Evolutionary conservation across 768 basidiomycete species (phyloP).

Genomic region (Mycena kentingensis): DNA sequence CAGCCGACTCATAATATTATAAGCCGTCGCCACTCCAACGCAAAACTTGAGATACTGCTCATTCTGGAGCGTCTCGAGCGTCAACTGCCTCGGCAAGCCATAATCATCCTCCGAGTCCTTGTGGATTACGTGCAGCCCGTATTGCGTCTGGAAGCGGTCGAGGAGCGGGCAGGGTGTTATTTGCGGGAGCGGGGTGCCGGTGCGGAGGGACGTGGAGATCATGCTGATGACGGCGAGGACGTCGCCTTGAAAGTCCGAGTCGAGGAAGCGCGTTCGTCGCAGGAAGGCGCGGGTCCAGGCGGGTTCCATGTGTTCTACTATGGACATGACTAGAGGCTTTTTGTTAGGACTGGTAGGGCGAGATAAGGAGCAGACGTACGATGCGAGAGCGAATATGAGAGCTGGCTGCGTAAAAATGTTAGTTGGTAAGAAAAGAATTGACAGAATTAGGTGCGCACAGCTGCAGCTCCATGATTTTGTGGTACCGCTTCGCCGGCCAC

Average conservation of each 20-base stretch:
- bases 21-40: conserved; percentile 72
- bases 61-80: conserved; percentile 70
- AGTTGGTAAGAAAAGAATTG: background rate
- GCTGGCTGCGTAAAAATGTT: conserved; percentile 47
- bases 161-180: conserved; percentile 78
- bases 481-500: conserved; percentile 83
- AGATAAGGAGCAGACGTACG: conserved; percentile 8
- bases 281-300: conserved; percentile 80
- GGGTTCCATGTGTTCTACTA: conserved; percentile 70
- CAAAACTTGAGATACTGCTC: conserved; percentile 81
- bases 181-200: conserved; percentile 77
- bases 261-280: conserved; percentile 70
- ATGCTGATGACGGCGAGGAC: conserved; percentile 82
- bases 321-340: conserved; percentile 51
- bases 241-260: conserved; percentile 83
- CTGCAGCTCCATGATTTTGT: conserved; percentile 66
- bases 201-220: conserved; percentile 74
- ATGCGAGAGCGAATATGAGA: conserved; percentile 69
- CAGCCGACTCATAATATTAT: conserved; percentile 67
- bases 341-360: background rate
- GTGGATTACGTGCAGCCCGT: conserved; percentile 68
- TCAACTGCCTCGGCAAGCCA: conserved; percentile 70
- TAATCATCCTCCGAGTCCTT: conserved; percentile 74
- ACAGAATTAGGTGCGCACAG: conserved; percentile 43
- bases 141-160: conserved; percentile 46